Base-by-base conservation (phyloP, 371 early-diverging fungal genomes). In the Mortierella sp. region DNA sequence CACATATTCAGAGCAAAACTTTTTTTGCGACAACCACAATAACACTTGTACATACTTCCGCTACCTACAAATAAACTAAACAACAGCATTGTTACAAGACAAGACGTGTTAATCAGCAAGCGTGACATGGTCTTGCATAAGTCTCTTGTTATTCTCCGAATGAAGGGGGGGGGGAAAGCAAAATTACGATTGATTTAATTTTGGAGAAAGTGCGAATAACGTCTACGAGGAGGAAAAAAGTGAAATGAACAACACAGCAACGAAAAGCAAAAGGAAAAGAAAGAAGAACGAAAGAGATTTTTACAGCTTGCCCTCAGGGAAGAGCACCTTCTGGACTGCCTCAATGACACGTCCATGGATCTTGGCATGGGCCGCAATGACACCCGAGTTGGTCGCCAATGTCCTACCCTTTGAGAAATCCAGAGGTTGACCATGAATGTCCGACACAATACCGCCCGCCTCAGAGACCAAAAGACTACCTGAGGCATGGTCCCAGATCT, bases 401-500 rank as follows among this genome's bases (percentile, higher is more conserved):
- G 95, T 95, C 55, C 98, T 93, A 3, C 98, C 98, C 55, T 91
- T 88, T 5, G 97, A 94, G 81, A 99, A 99, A 82, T 98, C 97
- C 57, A 99, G 92, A 8, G 94, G 92, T 77, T 94, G 91, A 42
- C 98, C 98, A 68, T 92, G 57, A 38, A 97, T 88, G 81, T 99
- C 99, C 24, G 95, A 92, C 5, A 99, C 95, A 48, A 91, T 92
- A 16, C 99, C 99, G 21, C 99, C 99, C n/a, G 99, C 97, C 84
- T 99, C 99, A 9, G 91, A 87, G 10, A 99, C 95, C 78, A 99
- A 84, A 24, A 99, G 89, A 70, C 92, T 90, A 10, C 99, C 99
- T 6, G 96, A 94, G 42, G 98, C 99, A 91, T 99, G 99, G 88
- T 99, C 99, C 99, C 99, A 99, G 77, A 99, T 99, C 91, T 98